These are phyloP conservation scores for Pythium aquatile DNA, from an alignment of 352 stramenopile genomes.

Conservation along the genomic window DNA sequence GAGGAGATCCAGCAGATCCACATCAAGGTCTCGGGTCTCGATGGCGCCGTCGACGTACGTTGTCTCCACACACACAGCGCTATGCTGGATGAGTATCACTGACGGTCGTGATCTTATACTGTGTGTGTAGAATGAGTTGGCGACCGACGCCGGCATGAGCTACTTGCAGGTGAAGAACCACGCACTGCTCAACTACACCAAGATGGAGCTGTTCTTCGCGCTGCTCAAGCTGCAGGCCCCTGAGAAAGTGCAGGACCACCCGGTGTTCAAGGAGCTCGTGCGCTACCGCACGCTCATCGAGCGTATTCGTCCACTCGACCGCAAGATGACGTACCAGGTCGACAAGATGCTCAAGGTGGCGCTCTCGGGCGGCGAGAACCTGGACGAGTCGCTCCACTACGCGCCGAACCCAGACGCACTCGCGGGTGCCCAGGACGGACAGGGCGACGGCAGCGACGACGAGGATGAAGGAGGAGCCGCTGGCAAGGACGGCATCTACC, in stretches of 20 bases:
- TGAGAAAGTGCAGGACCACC: conserved; percentile 68
- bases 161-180: conserved; percentile 89
- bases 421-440: conserved; percentile 43
- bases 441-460: conserved; percentile 45
- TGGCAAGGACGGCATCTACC: conserved; percentile 72
- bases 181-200: conserved; percentile 81
- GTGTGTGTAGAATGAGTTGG: conserved; percentile 44
- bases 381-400: conserved; percentile 81
- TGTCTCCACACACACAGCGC: neutral
- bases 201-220: conserved; percentile 85
- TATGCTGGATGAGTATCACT: neutral
- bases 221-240: conserved; percentile 81
- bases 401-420: conserved; percentile 78
- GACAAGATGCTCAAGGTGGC: conserved; percentile 89
- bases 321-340: conserved; percentile 90
- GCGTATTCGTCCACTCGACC: conserved; percentile 78
- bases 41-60: conserved; percentile 44
- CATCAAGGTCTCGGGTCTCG: conserved; percentile 49
- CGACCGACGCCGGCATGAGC: conserved; percentile 65
- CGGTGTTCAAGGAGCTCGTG: conserved; percentile 84
- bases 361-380: conserved; percentile 62
- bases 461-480: conserved; percentile 19
- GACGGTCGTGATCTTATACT: neutral
- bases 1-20: conserved; percentile 57
- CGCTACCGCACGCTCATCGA: conserved; percentile 84